A percentile compares a stretch with the other conserved stretches of the same genome.
phyloP scores from a whole-genome alignment of 805 yeast genomes.

The Teunomyces lycoperdinae region DNA sequence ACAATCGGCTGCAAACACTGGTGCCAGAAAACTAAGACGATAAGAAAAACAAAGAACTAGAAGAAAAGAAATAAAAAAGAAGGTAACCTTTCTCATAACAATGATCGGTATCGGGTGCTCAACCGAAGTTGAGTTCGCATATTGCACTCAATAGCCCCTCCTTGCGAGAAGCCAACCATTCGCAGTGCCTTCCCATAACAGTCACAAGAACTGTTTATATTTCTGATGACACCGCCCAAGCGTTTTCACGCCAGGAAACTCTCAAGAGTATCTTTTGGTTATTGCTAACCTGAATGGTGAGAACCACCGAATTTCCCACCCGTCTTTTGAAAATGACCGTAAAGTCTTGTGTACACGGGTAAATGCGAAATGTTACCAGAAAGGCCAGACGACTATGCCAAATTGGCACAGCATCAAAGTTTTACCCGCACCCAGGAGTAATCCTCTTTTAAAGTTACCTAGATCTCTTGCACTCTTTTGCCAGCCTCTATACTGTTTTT shows the following conservation, averaged over 20 bases:
- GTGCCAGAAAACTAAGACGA: not conserved
- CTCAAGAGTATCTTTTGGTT: slow-evolving; percentile 45
- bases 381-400: slow-evolving; percentile 26
- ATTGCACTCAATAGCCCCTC: slow-evolving; percentile 58
- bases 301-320: slow-evolving; percentile 70
- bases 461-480: not conserved
- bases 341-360: slow-evolving; percentile 40
- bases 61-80: slow-evolving; percentile 9
- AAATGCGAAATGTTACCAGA: slow-evolving; percentile 47
- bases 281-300: slow-evolving; percentile 39
- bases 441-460: not conserved
- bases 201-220: slow-evolving; percentile 21
- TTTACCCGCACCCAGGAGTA: not conserved
- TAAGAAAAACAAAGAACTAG: not conserved
- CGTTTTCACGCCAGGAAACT: slow-evolving; percentile 57
- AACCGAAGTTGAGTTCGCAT: slow-evolving; percentile 41
- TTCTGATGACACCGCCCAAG: slow-evolving; percentile 59
- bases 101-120: slow-evolving; percentile 65
- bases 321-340: slow-evolving; percentile 19
- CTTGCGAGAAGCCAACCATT: slow-evolving; percentile 48
- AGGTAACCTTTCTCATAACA: slow-evolving; percentile 43
- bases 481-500: too few species aligned
- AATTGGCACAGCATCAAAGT: not conserved
- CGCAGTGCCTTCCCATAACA: slow-evolving; percentile 54
- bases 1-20: not conserved